These are phyloP conservation scores for Byssochlamys sp. DNA, from an alignment of 2,329 filamentous ascomycete species.

Conservation along the genomic window DNA sequence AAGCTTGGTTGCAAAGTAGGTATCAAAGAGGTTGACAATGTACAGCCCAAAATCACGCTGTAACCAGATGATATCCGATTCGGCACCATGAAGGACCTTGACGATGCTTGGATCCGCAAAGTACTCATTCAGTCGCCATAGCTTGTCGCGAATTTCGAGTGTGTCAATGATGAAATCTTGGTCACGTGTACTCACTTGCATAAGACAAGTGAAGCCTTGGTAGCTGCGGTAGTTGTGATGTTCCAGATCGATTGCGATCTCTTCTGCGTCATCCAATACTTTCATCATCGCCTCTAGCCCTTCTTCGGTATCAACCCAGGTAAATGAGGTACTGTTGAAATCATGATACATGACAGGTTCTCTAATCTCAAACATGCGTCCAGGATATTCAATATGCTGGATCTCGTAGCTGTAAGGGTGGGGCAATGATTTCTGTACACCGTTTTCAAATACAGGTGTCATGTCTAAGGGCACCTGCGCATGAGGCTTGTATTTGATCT, in stretches of 20 bases:
- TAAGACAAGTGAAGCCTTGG: constrained; percentile 76
- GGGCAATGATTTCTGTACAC: constrained; percentile 46
- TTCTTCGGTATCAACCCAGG: constrained; percentile 79
- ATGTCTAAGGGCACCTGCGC: constrained; percentile 61
- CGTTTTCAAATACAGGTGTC: constrained; percentile 42
- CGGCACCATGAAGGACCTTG: constrained; percentile 88
- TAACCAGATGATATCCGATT: constrained; percentile 94
- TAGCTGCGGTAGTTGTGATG: constrained; percentile 90
- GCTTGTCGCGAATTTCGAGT: constrained; percentile 80
- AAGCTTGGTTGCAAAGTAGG: constrained; percentile 68
- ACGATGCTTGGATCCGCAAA: constrained; percentile 81
- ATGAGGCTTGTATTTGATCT: constrained; percentile 75
- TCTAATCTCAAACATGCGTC: constrained; percentile 52
- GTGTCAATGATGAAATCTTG: constrained; percentile 98
- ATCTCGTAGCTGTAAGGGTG: constrained; percentile 90
- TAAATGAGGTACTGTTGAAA: constrained; percentile 66
- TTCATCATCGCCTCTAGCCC: constrained; percentile 73
- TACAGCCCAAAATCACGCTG: constrained; percentile 91
- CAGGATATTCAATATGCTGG: constrained; percentile 60
- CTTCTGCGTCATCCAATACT: constrained; percentile 71
- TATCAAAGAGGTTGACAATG: constrained; percentile 89
- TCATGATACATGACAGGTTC: constrained; percentile 67
- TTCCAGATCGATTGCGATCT: constrained; percentile 90
- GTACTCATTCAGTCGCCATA: constrained; percentile 84
- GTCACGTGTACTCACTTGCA: constrained; percentile 93